Conservation (phyloP, 2,329 filamentous ascomycete genomes). For the Penicillium nordicum region DNA sequence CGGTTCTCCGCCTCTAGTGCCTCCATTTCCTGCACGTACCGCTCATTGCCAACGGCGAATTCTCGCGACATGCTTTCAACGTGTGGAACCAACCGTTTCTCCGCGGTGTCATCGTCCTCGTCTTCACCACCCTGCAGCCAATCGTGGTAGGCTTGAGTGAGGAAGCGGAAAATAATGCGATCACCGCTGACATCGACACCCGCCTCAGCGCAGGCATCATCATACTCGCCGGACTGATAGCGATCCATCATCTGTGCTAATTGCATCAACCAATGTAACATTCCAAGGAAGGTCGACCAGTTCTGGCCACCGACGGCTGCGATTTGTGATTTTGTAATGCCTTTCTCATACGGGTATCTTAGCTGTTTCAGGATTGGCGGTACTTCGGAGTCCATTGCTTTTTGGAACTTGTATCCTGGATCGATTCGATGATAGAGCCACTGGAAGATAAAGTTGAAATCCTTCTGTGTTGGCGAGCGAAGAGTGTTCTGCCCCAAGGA, state of each 20-base stretch:
- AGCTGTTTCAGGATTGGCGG: slow-evolving; percentile 88
- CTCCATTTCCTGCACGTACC: slow-evolving; percentile 78
- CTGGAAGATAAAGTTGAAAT: slow-evolving; percentile 97
- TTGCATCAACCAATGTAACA: slow-evolving; percentile 99
- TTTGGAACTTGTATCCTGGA: slow-evolving; percentile 87
- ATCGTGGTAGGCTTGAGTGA: slow-evolving; percentile 84
- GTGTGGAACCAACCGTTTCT: slow-evolving; percentile 75
- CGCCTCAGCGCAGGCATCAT: slow-evolving; percentile 82
- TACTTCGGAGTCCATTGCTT: slow-evolving; percentile 92
- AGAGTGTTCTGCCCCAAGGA: slow-evolving; percentile 85
- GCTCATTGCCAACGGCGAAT: slow-evolving; percentile 80
- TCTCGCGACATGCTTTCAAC: slow-evolving; percentile 81
- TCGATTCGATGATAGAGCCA: slow-evolving; percentile 97
- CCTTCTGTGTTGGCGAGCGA: slow-evolving; percentile 93
- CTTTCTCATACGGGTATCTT: slow-evolving; percentile 90
- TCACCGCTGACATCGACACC: slow-evolving; percentile 86
- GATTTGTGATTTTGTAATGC: slow-evolving; percentile 94
- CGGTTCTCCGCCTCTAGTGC: slow-evolving; percentile 83
- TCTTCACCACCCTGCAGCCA: slow-evolving; percentile 94
- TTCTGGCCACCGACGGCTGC: slow-evolving; percentile 94
- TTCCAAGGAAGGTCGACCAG: slow-evolving; percentile 89
- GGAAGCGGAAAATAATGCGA: slow-evolving; percentile 89
- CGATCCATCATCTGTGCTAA: slow-evolving; percentile 89
- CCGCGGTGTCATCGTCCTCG: slow-evolving; percentile 77
- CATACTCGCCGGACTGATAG: slow-evolving; percentile 74